These are phyloP conservation scores for Plenodomus tracheiphilus DNA, from an alignment of 2,329 filamentous ascomycete genomes.

Conservation along the genomic window DNA sequence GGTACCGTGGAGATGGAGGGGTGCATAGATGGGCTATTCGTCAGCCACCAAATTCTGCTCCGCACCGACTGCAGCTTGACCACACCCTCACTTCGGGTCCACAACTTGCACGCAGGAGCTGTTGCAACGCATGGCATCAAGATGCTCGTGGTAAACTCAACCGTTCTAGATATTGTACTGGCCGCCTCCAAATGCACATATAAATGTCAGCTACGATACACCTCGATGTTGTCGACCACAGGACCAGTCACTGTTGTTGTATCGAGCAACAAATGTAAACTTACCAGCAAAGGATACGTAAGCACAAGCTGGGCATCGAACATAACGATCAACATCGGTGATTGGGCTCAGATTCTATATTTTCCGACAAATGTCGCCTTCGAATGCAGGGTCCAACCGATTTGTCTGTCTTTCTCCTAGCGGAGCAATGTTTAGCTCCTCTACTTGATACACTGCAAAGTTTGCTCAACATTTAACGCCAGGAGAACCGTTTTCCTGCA, in stretches of 20 bases:
- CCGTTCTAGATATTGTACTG: background rate
- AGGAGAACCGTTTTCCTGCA: too few species aligned
- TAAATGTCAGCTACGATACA: background rate
- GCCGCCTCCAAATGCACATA: background rate
- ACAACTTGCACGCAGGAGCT: background rate
- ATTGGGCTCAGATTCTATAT: background rate
- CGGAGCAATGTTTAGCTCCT: too few species aligned
- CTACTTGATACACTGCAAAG: too few species aligned
- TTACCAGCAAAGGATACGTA: too few species aligned
- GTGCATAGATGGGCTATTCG: too few species aligned
- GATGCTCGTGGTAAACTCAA: background rate
- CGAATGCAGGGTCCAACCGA: background rate
- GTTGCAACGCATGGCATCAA: background rate
- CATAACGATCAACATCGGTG: background rate
- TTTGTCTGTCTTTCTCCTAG: background rate
- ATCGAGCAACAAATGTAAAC: too few species aligned
- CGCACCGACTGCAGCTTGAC: background rate
- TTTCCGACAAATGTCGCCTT: background rate
- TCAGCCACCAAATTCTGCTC: background rate
- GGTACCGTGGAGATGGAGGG: too few species aligned
- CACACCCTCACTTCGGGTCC: background rate
- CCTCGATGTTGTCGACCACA: background rate
- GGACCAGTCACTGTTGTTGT: too few species aligned
- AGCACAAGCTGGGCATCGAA: background rate
- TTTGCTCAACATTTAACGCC: too few species aligned